A percentile compares a stretch with the other conserved stretches of the same genome.
Evolutionary conservation across 257 asterid species (phyloP).

Genomic region (Capsicum baccatum): DNA sequence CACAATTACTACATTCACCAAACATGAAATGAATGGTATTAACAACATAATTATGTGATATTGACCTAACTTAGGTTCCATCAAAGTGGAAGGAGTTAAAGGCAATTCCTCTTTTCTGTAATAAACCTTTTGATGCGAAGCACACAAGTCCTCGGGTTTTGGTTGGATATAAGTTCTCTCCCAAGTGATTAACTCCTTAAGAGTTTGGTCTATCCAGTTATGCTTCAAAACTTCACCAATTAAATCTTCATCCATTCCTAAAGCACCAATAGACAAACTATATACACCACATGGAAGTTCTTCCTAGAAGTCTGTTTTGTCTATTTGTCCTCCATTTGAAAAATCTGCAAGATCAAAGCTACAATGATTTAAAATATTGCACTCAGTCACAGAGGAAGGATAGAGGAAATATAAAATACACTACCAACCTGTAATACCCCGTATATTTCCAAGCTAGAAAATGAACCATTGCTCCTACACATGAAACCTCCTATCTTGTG

Average conservation of each 20-base stretch:
- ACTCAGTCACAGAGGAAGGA: background rate
- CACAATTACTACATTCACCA: slow-evolving; percentile 23
- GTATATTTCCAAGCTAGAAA: no score
- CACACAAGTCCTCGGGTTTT: slow-evolving; percentile 45
- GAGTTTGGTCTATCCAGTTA: slow-evolving; percentile 67
- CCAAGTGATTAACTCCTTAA: slow-evolving; percentile 78
- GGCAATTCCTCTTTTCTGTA: slow-evolving; percentile 36
- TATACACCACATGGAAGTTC: slow-evolving; percentile 95
- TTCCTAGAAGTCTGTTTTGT: slow-evolving; percentile 72
- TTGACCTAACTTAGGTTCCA: slow-evolving; percentile 51
- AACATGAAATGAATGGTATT: background rate
- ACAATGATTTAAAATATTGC: background rate
- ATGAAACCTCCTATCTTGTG: no score
- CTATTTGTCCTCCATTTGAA: slow-evolving; percentile 48
- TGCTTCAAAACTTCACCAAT: slow-evolving; percentile 68
- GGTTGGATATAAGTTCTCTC: slow-evolving; percentile 78
- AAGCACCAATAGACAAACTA: slow-evolving; percentile 59
- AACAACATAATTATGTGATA: slow-evolving; percentile 26
- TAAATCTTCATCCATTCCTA: slow-evolving; percentile 38
- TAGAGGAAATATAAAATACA: background rate
- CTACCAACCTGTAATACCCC: background rate
- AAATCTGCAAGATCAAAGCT: slow-evolving; percentile 42
- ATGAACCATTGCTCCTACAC: no score
- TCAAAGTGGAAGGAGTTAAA: slow-evolving; percentile 37
- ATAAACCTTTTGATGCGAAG: slow-evolving; percentile 35